Conservation (phyloP, 305 asterid genomes). For the Fraxinus greggii region DNA sequence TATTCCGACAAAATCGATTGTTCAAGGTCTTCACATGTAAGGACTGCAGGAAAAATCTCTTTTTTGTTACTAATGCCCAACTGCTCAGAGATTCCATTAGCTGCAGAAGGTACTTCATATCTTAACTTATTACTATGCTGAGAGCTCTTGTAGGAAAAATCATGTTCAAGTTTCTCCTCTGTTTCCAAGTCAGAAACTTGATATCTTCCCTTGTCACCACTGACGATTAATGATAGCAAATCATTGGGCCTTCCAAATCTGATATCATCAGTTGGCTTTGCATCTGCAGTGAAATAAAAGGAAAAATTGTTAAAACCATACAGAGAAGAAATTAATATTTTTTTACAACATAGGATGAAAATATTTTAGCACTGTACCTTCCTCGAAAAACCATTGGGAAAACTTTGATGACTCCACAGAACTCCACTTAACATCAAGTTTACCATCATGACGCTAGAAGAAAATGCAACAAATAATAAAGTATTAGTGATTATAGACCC, state of each 20-base stretch:
- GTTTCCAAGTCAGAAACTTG: not conserved
- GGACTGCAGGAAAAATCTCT: constrained; percentile 49
- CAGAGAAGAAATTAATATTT: not conserved
- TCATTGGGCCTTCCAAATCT: not conserved
- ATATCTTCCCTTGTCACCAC: not conserved
- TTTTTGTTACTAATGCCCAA: constrained; percentile 33
- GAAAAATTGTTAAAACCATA: not conserved
- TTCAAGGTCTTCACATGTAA: constrained; percentile 95
- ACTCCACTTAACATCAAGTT: not conserved
- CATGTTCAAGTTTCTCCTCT: not conserved
- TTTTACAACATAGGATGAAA: not conserved
- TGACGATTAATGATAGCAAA: not conserved
- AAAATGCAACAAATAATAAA: not conserved
- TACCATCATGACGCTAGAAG: not conserved
- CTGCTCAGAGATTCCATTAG: constrained; percentile 48
- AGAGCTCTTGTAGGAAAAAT: constrained; percentile 22
- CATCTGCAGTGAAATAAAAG: not conserved
- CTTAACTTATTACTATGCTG: not conserved
- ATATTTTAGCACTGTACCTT: not conserved
- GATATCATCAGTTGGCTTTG: not conserved
- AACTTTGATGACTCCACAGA: not conserved
- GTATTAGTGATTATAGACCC: not conserved
- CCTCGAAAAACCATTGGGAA: not conserved
- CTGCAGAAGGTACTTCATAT: constrained; percentile 33
- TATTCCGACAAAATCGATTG: constrained; percentile 76